Evolutionary conservation across 2,329 filamentous ascomycete species (phyloP).

Genomic region (Fusarium agapanthi): DNA sequence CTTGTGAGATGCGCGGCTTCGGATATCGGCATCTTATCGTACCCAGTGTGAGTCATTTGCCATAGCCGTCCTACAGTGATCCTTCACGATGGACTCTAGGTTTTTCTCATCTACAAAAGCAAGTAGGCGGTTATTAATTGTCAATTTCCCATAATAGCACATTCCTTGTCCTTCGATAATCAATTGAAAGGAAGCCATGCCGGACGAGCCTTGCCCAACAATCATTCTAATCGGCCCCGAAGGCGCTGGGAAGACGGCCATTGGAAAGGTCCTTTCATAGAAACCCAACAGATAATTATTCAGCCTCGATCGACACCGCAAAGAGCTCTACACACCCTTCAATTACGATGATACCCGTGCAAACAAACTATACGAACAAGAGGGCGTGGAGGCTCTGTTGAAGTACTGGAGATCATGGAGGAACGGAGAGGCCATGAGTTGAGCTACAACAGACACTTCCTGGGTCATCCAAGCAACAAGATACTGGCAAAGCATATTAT

Average conservation of each 20-base stretch:
- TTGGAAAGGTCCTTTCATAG: not conserved
- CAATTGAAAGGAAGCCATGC: rapidly evolving
- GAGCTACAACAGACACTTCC: not conserved
- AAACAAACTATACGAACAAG: not conserved
- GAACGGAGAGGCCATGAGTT: not conserved
- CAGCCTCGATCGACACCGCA: not conserved
- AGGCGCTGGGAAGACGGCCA: not conserved
- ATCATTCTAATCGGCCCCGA: not conserved
- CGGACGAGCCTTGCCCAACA: not conserved
- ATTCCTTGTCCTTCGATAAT: rapidly evolving
- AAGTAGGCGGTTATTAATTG: rapidly evolving
- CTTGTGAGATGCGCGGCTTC: rapidly evolving
- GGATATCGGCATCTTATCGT: not conserved
- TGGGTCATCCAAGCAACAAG: not conserved
- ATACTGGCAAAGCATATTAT: not conserved
- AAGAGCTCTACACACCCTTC: not conserved
- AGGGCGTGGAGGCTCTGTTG: not conserved
- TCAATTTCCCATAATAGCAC: rapidly evolving
- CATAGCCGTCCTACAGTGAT: not conserved
- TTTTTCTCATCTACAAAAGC: not conserved
- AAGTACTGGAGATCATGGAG: not conserved
- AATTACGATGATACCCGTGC: rapidly evolving
- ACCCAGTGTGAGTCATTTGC: not conserved
- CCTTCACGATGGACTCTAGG: not conserved
- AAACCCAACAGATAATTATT: rapidly evolving